Percentiles rank a stretch among this genome's conserved stretches.
Evolutionary conservation across 2,329 filamentous ascomycete genomes (phyloP).

Genomic region (Elsinoe arachidis): DNA sequence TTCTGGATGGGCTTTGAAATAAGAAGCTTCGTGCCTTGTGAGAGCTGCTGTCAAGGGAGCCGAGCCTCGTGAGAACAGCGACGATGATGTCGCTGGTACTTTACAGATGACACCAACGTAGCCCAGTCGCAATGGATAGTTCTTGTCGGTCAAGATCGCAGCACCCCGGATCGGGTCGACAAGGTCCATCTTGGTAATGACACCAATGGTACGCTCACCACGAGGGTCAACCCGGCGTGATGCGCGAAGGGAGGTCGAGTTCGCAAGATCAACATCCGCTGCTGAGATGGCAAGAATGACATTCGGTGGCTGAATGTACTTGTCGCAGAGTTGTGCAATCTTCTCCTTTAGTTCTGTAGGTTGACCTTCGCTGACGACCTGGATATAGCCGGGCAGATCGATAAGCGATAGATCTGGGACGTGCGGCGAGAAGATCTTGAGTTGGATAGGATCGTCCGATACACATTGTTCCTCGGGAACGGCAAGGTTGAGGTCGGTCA

Average conservation of each 20-base stretch:
- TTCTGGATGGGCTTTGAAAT: conserved; percentile 72
- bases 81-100: conserved; percentile 54
- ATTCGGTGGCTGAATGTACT: conserved; percentile 94
- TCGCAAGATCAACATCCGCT: conserved; percentile 92
- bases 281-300: conserved; percentile 96
- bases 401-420: conserved; percentile 94
- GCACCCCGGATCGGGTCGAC: conserved; percentile 75
- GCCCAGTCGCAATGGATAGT: conserved; percentile 88
- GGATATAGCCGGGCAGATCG: conserved; percentile 94
- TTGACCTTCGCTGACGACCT: conserved; percentile 85
- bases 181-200: conserved; percentile 99
- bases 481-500: conserved; percentile 90
- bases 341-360: conserved; percentile 88
- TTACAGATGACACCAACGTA: conserved; percentile 93
- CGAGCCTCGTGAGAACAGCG: conserved; percentile 75
- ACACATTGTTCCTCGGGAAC: conserved; percentile 88
- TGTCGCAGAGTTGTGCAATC: conserved; percentile 92
- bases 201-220: conserved; percentile 91
- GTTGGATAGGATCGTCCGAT: conserved; percentile 90
- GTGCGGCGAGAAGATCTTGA: conserved; percentile 89
- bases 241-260: conserved; percentile 84
- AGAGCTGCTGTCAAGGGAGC: conserved; percentile 74
- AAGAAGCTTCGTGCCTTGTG: conserved; percentile 77
- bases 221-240: conserved; percentile 87
- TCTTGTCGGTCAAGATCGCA: conserved; percentile 72